These are phyloP conservation scores for Microdochium nivale DNA, from an alignment of 2,329 filamentous ascomycete genomes.

Conservation along the genomic window DNA sequence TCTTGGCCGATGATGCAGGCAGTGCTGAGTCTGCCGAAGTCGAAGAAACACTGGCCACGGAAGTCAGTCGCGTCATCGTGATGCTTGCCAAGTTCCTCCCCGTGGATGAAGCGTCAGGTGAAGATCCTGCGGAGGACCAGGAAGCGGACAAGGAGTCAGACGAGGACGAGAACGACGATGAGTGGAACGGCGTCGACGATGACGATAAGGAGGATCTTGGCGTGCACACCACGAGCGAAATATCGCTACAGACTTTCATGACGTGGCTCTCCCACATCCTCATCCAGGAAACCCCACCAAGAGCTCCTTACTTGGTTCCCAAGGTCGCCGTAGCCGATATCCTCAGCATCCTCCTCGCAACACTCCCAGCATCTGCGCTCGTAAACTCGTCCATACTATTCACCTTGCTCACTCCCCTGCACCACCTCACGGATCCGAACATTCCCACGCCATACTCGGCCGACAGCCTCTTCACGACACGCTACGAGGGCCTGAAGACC, in stretches of 20 bases:
- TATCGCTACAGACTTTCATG: slow-evolving; percentile 63
- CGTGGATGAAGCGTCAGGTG: slow-evolving; percentile 29
- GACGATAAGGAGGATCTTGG: slow-evolving; percentile 32
- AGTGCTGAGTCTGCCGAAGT: slow-evolving; percentile 25
- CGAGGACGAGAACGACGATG: slow-evolving; percentile 28
- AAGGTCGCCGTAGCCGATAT: slow-evolving; percentile 72
- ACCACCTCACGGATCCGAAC: slow-evolving; percentile 74
- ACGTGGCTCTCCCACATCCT: slow-evolving; percentile 70
- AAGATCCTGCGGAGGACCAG: slow-evolving; percentile 30
- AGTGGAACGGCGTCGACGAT: slow-evolving; percentile 23
- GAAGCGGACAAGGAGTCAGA: slow-evolving; percentile 35
- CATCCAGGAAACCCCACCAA: slow-evolving; percentile 62
- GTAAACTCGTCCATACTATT: slow-evolving; percentile 56
- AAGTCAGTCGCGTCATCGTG: slow-evolving; percentile 72
- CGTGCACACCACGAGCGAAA: slow-evolving; percentile 13
- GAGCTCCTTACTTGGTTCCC: slow-evolving; percentile 55
- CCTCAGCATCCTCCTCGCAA: slow-evolving; percentile 59
- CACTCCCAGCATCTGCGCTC: slow-evolving; percentile 39
- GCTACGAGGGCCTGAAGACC: slow-evolving; percentile 62
- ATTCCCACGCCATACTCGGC: slow-evolving; percentile 64
- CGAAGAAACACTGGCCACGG: slow-evolving; percentile 66
- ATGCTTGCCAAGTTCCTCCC: slow-evolving; percentile 63
- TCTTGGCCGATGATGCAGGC: slow-evolving; percentile 4
- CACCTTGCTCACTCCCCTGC: slow-evolving; percentile 51
- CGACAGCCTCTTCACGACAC: slow-evolving; percentile 59